Evolutionary conservation across 805 yeast genomes (phyloP).

Genomic region (Saturnispora dispora): DNA sequence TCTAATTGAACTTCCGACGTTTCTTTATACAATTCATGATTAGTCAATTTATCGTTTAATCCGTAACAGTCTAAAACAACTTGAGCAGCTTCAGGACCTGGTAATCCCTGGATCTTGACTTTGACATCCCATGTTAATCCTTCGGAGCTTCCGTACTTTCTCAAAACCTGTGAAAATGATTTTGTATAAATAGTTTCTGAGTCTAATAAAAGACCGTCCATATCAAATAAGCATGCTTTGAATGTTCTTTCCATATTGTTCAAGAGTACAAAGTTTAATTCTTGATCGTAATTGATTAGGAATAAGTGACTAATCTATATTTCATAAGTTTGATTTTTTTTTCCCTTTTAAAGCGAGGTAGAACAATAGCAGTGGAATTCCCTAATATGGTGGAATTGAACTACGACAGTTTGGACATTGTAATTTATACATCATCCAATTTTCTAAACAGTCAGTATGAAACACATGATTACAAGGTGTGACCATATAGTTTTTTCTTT

Average conservation of each 20-base stretch:
- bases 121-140: constrained; percentile 90
- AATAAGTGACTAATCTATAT: neutral
- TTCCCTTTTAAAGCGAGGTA: neutral
- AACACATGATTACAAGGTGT: constrained; percentile 90
- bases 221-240: constrained; percentile 41
- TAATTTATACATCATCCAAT: constrained; percentile 87
- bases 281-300: neutral
- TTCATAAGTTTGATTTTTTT: neutral
- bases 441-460: constrained; percentile 81
- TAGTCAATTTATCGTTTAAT: constrained; percentile 45
- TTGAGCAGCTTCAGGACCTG: constrained; percentile 68
- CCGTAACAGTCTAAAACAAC: constrained; percentile 59
- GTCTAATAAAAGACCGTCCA: constrained; percentile 92
- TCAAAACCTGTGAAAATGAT: constrained; percentile 57
- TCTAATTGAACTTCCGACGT: constrained; percentile 45
- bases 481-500: constrained; percentile 53
- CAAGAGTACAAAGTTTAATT: neutral
- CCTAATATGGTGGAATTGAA: constrained; percentile 59
- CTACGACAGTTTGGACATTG: constrained; percentile 93
- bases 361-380: neutral
- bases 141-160: constrained; percentile 43
- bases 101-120: constrained; percentile 80
- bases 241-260: constrained; percentile 8
- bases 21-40: constrained; percentile 49
- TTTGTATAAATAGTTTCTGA: constrained; percentile 89